Evolutionary conservation across 495 filamentous ascomycete genomes (phyloP).

Genomic region (Penicillium crystallinum): DNA sequence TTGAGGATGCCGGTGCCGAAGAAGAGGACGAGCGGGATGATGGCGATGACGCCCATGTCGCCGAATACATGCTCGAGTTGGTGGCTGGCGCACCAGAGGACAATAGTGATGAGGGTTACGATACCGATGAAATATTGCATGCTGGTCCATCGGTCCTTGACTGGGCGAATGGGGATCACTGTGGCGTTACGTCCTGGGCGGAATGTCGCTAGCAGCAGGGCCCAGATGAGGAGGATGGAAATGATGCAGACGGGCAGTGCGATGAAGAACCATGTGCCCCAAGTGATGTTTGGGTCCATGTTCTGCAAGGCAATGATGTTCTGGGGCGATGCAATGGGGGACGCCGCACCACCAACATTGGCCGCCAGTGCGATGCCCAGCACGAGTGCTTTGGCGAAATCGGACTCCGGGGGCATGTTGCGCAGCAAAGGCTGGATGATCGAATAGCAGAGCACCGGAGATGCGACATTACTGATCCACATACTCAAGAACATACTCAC

Average conservation of each 20-base stretch:
- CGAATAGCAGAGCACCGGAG: slow-evolving; percentile 95
- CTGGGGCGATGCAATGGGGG: slow-evolving; percentile 93
- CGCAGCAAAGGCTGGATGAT: slow-evolving; percentile 87
- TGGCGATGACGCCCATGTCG: slow-evolving; percentile 97
- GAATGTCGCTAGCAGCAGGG: slow-evolving; percentile 79
- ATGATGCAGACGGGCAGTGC: slow-evolving; percentile 88
- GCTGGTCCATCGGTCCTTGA: slow-evolving; percentile 82
- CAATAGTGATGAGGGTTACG: slow-evolving; percentile 82
- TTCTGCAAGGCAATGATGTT: slow-evolving; percentile 95
- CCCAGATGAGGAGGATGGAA: slow-evolving; percentile 84
- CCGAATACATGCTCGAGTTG: slow-evolving; percentile 83
- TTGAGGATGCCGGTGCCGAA: slow-evolving; percentile 96
- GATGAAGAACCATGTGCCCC: slow-evolving; percentile 96
- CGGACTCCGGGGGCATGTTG: slow-evolving; percentile 81
- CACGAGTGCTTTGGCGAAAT: slow-evolving; percentile 92
- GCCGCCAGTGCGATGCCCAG: slow-evolving; percentile 93
- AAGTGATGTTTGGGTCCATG: slow-evolving; percentile 85
- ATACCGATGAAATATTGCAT: slow-evolving; percentile 88
- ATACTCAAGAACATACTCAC: slow-evolving; percentile 96
- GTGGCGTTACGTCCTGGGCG: slow-evolving; percentile 75
- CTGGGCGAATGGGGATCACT: slow-evolving; percentile 85
- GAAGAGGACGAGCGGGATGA: slow-evolving; percentile 92
- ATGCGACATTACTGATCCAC: slow-evolving; percentile 98
- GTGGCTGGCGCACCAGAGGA: slow-evolving; percentile 87
- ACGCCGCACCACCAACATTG: slow-evolving; percentile 94